These are phyloP conservation scores for Xenosphaeropsis pyriputrescens DNA, from an alignment of 2,329 filamentous ascomycete species.

Conservation along the genomic window DNA sequence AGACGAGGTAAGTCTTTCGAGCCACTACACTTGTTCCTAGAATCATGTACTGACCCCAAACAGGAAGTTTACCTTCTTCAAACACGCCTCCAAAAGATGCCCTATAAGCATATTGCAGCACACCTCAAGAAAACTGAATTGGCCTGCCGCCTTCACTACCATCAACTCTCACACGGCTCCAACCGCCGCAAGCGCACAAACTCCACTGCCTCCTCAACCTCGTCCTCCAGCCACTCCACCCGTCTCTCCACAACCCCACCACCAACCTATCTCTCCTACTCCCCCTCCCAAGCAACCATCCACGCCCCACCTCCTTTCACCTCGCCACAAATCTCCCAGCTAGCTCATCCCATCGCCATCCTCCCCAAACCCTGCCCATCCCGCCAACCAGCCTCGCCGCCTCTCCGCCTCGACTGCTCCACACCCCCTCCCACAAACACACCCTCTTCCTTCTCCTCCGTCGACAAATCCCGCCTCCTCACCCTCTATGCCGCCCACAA, in stretches of 20 bases:
- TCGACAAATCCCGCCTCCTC: conserved; percentile 32
- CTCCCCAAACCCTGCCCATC: conserved; percentile 18
- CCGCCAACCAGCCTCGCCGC: conserved; percentile 29
- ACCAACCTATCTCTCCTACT: conserved; percentile 23
- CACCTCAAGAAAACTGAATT: conserved; percentile 80
- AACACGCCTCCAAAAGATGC: conserved; percentile 76
- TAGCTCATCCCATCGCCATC: conserved; percentile 36
- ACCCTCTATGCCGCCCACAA: conserved; percentile 28
- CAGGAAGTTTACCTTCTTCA: conserved; percentile 75
- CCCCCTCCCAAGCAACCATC: conserved; percentile 9
- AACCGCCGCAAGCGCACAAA: conserved; percentile 65
- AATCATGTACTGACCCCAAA: background rate
- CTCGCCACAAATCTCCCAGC: conserved; percentile 28
- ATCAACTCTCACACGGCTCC: conserved; percentile 71
- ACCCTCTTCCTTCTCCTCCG: too few relatives aligned
- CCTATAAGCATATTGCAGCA: conserved; percentile 78
- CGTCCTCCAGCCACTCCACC: conserved; percentile 30
- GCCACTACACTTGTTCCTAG: conserved; percentile 1
- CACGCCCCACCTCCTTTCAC: conserved; percentile 23
- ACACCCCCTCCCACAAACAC: conserved; percentile 19
- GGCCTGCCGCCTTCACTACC: conserved; percentile 75
- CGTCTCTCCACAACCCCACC: conserved; percentile 32
- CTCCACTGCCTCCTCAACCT: conserved; percentile 48
- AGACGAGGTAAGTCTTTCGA: conserved; percentile 49
- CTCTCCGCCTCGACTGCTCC: conserved; percentile 27